Evolutionary conservation across 257 asterid genomes (phyloP).

Genomic region (Gentiana macrophylla): DNA sequence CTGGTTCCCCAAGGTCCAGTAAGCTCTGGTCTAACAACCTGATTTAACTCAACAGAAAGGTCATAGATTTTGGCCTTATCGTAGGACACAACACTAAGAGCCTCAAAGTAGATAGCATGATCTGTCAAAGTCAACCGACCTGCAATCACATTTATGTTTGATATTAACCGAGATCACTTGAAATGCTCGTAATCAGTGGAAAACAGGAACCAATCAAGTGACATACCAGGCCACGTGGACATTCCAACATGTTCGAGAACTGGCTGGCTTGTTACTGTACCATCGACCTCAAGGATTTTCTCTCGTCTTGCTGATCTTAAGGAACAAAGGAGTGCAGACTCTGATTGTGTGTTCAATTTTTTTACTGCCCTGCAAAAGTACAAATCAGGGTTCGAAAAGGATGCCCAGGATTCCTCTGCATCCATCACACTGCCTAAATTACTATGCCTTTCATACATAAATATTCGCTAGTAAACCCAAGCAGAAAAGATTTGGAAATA

Average conservation of each 20-base stretch:
- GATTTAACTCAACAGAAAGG: conserved; percentile 77
- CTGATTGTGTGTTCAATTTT: conserved; percentile 61
- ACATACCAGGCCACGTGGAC: conserved; percentile 84
- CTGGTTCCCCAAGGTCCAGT: conserved; percentile 99
- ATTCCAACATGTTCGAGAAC: conserved; percentile 93
- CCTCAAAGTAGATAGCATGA: conserved; percentile 90
- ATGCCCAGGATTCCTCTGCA: too few relatives aligned
- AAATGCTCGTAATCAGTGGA: background rate
- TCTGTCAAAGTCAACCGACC: conserved; percentile 88
- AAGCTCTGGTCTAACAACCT: conserved; percentile 84
- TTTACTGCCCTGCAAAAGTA: conserved; percentile 46
- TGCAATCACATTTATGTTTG: conserved; percentile 32
- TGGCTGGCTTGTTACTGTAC: conserved; percentile 90
- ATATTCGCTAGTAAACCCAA: too few relatives aligned
- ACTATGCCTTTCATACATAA: too few relatives aligned
- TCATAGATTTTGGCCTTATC: conserved; percentile 88
- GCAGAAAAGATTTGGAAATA: background rate
- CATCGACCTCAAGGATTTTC: conserved; percentile 82
- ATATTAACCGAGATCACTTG: too few relatives aligned
- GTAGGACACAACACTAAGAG: conserved; percentile 81
- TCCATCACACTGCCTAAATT: too few relatives aligned
- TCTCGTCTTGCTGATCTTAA: conserved; percentile 60
- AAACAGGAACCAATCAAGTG: background rate
- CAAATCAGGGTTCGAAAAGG: background rate
- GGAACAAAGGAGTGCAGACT: conserved; percentile 67